Percentiles rank a stretch among this genome's conserved stretches.
phyloP scores from a whole-genome alignment of 768 basidiomycete species.

The Clitopilus passeckerianus region DNA sequence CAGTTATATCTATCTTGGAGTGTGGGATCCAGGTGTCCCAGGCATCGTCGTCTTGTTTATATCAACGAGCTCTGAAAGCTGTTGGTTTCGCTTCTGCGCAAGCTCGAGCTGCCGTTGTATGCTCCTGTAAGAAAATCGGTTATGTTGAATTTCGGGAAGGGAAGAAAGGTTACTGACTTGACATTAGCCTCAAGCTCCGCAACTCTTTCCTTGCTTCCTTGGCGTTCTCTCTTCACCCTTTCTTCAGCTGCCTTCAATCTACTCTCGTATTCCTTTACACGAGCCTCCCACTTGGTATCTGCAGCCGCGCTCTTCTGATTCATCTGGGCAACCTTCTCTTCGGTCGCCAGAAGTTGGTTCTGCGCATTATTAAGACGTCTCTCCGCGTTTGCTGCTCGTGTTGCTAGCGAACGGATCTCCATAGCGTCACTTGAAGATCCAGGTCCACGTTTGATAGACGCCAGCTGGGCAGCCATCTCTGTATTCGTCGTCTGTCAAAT shows the following conservation, averaged over 20 bases:
- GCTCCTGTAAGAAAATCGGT: conserved; percentile 36
- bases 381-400: conserved; percentile 81
- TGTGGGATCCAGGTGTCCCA: not conserved
- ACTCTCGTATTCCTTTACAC: conserved; percentile 90
- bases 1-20: not conserved
- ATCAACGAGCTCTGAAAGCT: conserved; percentile 51
- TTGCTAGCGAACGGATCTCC: conserved; percentile 65
- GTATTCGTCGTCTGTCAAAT: conserved; percentile 56
- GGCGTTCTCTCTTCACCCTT: conserved; percentile 87
- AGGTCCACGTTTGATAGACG: conserved; percentile 50
- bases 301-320: conserved; percentile 68
- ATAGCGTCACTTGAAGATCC: conserved; percentile 49
- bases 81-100: conserved; percentile 69
- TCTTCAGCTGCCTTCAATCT: conserved; percentile 82
- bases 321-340: conserved; percentile 76
- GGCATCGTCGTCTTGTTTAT: conserved; percentile 21
- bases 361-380: conserved; percentile 80
- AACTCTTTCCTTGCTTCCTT: conserved; percentile 87
- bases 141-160: conserved; percentile 1
- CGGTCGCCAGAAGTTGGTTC: conserved; percentile 78
- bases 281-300: conserved; percentile 89
- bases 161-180: conserved; percentile 40
- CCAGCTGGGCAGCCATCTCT: conserved; percentile 71
- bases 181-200: conserved; percentile 66
- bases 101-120: conserved; percentile 73